Evolutionary conservation across 176 grass and related monocot species (phyloP).

Genomic region (Saccharum spontaneum): DNA sequence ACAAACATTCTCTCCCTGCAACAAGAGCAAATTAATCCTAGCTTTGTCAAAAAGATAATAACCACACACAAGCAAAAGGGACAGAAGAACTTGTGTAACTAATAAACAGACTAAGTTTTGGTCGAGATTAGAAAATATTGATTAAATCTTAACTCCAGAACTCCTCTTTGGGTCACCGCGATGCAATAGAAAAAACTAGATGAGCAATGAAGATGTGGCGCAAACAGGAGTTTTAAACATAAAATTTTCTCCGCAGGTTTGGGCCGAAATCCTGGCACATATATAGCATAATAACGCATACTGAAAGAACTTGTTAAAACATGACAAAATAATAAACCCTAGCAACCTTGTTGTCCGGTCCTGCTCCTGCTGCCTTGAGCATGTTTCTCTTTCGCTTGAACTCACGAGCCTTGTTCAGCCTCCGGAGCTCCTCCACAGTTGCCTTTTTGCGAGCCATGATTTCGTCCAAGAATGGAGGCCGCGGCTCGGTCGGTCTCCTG

Average conservation of each 20-base stretch:
- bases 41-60: neutral
- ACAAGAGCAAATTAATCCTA: neutral
- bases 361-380: neutral
- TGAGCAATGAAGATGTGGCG: neutral
- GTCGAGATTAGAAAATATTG: neutral
- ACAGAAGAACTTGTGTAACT: neutral
- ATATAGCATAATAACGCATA: no score
- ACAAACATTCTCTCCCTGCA: neutral
- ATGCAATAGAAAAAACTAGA: neutral
- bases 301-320: neutral
- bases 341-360: no score
- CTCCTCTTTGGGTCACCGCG: neutral
- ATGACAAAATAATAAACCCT: neutral
- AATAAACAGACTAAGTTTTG: neutral
- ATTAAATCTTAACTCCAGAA: neutral
- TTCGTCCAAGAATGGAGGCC: neutral
- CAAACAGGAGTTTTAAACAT: neutral
- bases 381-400: neutral
- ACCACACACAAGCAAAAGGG: neutral
- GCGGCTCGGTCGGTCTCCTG: no score
- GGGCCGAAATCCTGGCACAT: neutral
- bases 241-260: neutral
- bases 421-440: neutral
- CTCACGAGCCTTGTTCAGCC: neutral
- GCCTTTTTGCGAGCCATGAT: conserved; percentile 12